These are phyloP conservation scores for Agrocybe praecox DNA, from an alignment of 768 basidiomycete species.

Conservation along the genomic window DNA sequence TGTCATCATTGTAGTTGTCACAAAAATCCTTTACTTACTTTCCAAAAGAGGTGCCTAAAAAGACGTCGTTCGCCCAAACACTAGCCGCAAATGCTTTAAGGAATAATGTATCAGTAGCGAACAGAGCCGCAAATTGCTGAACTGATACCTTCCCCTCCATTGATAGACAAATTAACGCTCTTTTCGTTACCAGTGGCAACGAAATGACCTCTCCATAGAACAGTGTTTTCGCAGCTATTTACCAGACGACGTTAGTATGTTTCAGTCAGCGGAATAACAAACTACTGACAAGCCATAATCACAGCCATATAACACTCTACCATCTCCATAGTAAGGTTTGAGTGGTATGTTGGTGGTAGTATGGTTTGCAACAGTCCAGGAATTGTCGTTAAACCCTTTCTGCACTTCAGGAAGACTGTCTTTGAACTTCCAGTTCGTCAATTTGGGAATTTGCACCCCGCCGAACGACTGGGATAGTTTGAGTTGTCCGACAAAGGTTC, in stretches of 20 bases:
- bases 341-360: constrained; percentile 74
- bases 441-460: constrained; percentile 44
- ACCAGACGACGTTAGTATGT: constrained; percentile 4
- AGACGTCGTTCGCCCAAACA: constrained; percentile 76
- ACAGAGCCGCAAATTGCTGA: background rate
- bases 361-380: constrained; percentile 70
- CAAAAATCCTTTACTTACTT: constrained; percentile 51
- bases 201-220: constrained; percentile 86
- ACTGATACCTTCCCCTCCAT: constrained; percentile 69
- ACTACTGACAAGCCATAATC: constrained; percentile 82
- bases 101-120: background rate
- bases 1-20: background rate
- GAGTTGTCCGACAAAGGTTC: constrained; percentile 54
- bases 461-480: constrained; percentile 27
- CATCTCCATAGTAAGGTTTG: constrained; percentile 73
- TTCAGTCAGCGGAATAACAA: background rate
- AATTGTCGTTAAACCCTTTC: constrained; percentile 56
- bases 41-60: constrained; percentile 73
- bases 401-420: constrained; percentile 77
- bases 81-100: constrained; percentile 75
- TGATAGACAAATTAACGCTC: constrained; percentile 75
- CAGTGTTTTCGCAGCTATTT: constrained; percentile 76
- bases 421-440: constrained; percentile 73
- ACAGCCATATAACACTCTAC: constrained; percentile 80
- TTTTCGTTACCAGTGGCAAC: constrained; percentile 58